Evolutionary conservation across 192 early-diverging fungal species (phyloP), one percentile per base, ranked within the genome.

Genomic region (Umbelopsis isabellina): DNA sequence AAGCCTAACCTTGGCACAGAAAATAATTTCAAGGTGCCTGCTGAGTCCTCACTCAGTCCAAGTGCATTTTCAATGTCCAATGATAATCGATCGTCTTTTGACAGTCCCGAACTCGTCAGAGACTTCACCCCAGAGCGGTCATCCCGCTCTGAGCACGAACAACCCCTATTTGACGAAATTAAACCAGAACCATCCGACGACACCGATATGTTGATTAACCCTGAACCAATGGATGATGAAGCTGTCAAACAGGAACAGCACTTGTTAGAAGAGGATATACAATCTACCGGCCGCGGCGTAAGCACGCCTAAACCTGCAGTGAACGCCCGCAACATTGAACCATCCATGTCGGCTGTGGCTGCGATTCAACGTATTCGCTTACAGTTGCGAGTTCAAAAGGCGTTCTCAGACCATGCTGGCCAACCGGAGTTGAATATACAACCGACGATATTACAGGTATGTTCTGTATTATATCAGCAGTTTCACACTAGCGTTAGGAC

Each of bases 351-450:
- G 15, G 71, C 51, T 44, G 27, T 76, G 16, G 69, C n/a, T 50
- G 74, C 78, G 2, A 69, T 79, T 53, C 78, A 79, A 64, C 50
- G 61, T 20, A 69, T 79, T 46, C 67, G 73, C 27, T 67, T 79
- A 18, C 78, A 79, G 21, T 41, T 79, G 20, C 65, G 78, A 9
- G 49, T 75, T 12, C 78, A 79, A 35, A 65, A 51, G 10, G 64
- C 68, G 2, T 71, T 75, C 21, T 41, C 67, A 10, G 52, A 70
- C 35, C 22, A 47, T 46, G 64, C 69, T 35, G 67, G 70, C 1
- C 53, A 73, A 46, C 66, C 74, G 13, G 72, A 49, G 22, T 44
- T 65, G 4, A 58, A 71, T 13, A 50, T 75, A 6, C 79, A 75
- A 51, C 74, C 79, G 12, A 72, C 74, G 13, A 61, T 61, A 61